Evolutionary conservation across 352 stramenopile genomes (phyloP).

Genomic region (Heterotrichella gracilis): DNA sequence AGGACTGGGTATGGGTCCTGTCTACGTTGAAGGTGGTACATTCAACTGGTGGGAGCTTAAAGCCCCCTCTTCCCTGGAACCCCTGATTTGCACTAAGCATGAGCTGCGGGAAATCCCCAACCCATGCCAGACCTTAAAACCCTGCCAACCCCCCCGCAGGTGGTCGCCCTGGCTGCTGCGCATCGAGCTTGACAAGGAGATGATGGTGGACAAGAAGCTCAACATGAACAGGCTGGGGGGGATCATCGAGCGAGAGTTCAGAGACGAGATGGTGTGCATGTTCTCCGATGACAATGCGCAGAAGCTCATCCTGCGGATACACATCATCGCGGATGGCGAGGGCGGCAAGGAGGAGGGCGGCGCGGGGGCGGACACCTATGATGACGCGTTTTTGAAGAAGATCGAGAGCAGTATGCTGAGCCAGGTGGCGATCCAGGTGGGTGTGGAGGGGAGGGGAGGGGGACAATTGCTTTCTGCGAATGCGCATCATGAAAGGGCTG

Average conservation of each 20-base stretch:
- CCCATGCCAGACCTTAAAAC: not conserved
- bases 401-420: constrained; percentile 26
- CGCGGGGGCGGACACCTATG: constrained; percentile 61
- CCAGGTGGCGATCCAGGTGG: constrained; percentile 34
- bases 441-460: constrained; percentile 42
- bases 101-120: not conserved
- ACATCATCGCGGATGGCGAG: constrained; percentile 76
- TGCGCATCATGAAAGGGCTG: too few relatives aligned
- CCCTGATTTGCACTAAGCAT: constrained; percentile 6
- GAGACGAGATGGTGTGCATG: not conserved
- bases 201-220: constrained; percentile 36
- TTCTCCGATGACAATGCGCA: constrained; percentile 13
- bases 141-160: too few relatives aligned
- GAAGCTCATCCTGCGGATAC: constrained; percentile 80
- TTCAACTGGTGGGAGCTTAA: too few relatives aligned
- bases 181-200: constrained; percentile 59
- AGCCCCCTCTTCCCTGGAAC: not conserved
- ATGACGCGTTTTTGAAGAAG: constrained; percentile 35
- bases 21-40: too few relatives aligned
- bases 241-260: not conserved
- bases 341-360: constrained; percentile 66
- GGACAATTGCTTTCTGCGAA: too few relatives aligned
- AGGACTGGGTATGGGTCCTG: too few relatives aligned
- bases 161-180: constrained; percentile 71
- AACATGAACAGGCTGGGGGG: constrained; percentile 13